These are phyloP conservation scores for Trypanosoma scelopori DNA, from an alignment of 208 protist species.

Conservation along the genomic window DNA sequence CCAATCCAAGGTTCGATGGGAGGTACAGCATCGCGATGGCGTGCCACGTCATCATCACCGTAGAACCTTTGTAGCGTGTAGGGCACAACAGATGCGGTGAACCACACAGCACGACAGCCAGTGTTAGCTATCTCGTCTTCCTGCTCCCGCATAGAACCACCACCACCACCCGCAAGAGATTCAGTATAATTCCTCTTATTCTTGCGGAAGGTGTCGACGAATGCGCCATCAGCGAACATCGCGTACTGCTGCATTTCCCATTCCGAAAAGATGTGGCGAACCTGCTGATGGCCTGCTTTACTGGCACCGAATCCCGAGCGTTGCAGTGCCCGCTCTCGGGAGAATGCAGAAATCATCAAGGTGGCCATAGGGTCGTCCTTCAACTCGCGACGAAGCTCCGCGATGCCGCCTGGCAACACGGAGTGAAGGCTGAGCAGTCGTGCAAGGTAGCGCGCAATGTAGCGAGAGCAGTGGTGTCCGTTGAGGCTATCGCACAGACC, in stretches of 20 bases:
- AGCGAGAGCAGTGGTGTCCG: constrained; percentile 41
- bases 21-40: constrained; percentile 29
- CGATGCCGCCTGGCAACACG: constrained; percentile 43
- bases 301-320: background rate
- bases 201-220: constrained; percentile 45
- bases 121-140: constrained; percentile 16
- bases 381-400: constrained; percentile 44
- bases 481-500: constrained; percentile 79
- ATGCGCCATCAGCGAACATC: constrained; percentile 55
- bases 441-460: constrained; percentile 53
- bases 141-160: too few species aligned
- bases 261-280: constrained; percentile 52
- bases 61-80: constrained; percentile 38
- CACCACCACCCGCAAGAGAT: too few species aligned
- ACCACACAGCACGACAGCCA: constrained; percentile 77
- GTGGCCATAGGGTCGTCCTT: constrained; percentile 54
- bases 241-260: constrained; percentile 86
- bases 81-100: constrained; percentile 57
- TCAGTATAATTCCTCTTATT: background rate
- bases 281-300: background rate
- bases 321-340: constrained; percentile 28
- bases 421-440: constrained; percentile 65
- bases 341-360: constrained; percentile 46
- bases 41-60: background rate
- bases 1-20: constrained; percentile 22